Percentiles rank a stretch among this genome's conserved stretches.
phyloP scores from a whole-genome alignment of 371 early-diverging fungal species.

The Mucor lusitanicus region DNA sequence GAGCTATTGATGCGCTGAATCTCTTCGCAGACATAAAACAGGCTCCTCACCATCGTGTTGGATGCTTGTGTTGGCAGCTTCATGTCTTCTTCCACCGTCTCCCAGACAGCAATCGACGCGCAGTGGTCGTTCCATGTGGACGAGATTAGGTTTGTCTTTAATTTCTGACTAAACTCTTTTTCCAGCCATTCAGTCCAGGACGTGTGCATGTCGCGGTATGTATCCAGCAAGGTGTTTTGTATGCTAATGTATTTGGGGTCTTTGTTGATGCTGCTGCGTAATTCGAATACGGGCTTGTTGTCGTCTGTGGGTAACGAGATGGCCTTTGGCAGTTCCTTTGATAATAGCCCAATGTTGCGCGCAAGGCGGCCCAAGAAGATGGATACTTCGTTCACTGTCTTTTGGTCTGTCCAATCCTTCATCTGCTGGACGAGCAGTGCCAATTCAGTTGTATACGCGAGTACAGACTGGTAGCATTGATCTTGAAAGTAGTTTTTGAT shows the following conservation, averaged over 20 bases:
- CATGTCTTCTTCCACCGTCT: slow-evolving; percentile 26
- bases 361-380: slow-evolving; percentile 43
- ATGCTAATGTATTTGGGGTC: slow-evolving; percentile 29
- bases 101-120: slow-evolving; percentile 35
- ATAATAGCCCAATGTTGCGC: slow-evolving; percentile 28
- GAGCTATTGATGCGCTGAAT: slow-evolving; percentile 46
- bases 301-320: slow-evolving; percentile 18
- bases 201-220: slow-evolving; percentile 37
- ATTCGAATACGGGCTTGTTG: slow-evolving; percentile 21
- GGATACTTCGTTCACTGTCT: slow-evolving; percentile 24
- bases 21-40: slow-evolving; percentile 52
- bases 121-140: slow-evolving; percentile 39
- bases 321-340: slow-evolving; percentile 36
- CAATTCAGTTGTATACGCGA: slow-evolving; percentile 17
- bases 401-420: slow-evolving; percentile 22
- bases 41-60: slow-evolving; percentile 31
- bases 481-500: slow-evolving; percentile 34
- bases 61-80: slow-evolving; percentile 53
- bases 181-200: slow-evolving; percentile 45
- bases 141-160: slow-evolving; percentile 11
- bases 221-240: slow-evolving; percentile 23
- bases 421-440: neutral
- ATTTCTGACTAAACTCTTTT: slow-evolving; percentile 20
- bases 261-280: slow-evolving; percentile 35
- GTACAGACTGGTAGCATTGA: slow-evolving; percentile 19